These are phyloP conservation scores for Globisporangium abappressorium DNA, from an alignment of 352 stramenopile species.

Conservation along the genomic window DNA sequence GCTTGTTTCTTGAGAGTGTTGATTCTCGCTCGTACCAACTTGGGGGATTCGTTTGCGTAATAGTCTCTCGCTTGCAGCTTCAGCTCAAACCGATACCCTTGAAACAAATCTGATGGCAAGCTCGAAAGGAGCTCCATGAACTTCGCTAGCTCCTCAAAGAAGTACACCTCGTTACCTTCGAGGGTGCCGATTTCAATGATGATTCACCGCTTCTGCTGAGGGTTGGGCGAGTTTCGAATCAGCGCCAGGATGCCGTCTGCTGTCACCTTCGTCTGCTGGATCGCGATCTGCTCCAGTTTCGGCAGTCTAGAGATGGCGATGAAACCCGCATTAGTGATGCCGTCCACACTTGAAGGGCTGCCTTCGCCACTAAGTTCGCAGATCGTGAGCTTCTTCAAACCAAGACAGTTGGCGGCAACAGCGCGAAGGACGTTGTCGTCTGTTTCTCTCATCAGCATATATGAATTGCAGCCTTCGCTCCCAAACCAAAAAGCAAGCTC, in stretches of 20 bases:
- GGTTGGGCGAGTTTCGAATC: neutral
- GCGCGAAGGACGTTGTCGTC: neutral
- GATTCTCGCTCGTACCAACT: neutral
- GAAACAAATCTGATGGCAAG: neutral
- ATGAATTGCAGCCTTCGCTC: no score
- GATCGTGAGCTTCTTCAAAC: neutral
- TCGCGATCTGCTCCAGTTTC: neutral
- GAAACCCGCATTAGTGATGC: neutral
- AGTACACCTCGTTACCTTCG: neutral
- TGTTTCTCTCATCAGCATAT: neutral
- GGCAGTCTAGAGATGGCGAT: neutral
- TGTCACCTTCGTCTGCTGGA: neutral
- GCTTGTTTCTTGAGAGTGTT: neutral
- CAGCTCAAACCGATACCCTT: neutral
- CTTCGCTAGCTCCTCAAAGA: neutral
- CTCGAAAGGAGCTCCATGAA: slow-evolving; percentile 3
- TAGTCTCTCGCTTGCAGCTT: neutral
- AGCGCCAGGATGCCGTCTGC: neutral
- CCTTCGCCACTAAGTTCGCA: neutral
- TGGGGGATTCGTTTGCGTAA: neutral
- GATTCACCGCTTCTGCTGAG: neutral
- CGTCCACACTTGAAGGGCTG: neutral
- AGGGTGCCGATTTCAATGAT: neutral
- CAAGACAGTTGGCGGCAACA: neutral
- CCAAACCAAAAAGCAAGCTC: neutral